A percentile compares a stretch with the other conserved stretches of the same genome.
Conservation (phyloP, 2,329 filamentous ascomycete species). For the Talaromyces sp. region DNA sequence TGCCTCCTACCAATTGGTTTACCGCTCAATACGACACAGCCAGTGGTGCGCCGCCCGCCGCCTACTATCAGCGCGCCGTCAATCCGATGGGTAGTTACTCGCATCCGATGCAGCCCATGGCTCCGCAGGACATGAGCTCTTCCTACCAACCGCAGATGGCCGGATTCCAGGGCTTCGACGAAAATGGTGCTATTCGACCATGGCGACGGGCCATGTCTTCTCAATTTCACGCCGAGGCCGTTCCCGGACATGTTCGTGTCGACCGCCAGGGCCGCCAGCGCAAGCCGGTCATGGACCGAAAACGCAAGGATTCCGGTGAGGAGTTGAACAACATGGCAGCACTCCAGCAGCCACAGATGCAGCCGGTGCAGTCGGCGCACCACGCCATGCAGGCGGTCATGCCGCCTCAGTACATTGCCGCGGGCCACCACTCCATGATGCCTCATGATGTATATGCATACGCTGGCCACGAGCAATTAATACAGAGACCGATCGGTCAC, state of each 20-base stretch:
- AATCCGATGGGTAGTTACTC: slow-evolving; percentile 17
- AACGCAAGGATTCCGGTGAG: slow-evolving; percentile 8
- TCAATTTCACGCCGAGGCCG: slow-evolving; percentile 18
- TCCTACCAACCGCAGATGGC: slow-evolving; percentile 11
- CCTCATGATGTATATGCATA: slow-evolving; percentile 10
- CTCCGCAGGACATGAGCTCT: slow-evolving; percentile 14
- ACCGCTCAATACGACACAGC: slow-evolving; percentile 2
- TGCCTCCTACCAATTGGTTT: slow-evolving; percentile 8
- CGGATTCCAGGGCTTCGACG: slow-evolving; percentile 3
- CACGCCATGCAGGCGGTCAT: slow-evolving; percentile 13
- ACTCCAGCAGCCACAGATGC: neutral
- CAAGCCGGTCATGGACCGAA: slow-evolving; percentile 13
- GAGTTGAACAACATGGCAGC: neutral
- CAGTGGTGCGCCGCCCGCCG: slow-evolving; percentile 11
- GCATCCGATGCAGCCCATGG: slow-evolving; percentile 20
- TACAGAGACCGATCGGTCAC: slow-evolving; percentile 7
- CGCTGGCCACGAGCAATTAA: slow-evolving; percentile 10
- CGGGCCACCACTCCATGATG: slow-evolving; percentile 10
- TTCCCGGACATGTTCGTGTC: slow-evolving; percentile 12
- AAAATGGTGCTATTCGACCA: slow-evolving; percentile 11
- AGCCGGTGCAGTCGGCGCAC: slow-evolving; percentile 13
- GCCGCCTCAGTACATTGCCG: slow-evolving; percentile 17
- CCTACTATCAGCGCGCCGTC: slow-evolving; percentile 22
- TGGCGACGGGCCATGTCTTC: slow-evolving; percentile 26
- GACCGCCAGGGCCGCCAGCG: slow-evolving; percentile 16